phyloP scores from a whole-genome alignment of 129 eudicot genomes.

The Tagetes patula region DNA sequence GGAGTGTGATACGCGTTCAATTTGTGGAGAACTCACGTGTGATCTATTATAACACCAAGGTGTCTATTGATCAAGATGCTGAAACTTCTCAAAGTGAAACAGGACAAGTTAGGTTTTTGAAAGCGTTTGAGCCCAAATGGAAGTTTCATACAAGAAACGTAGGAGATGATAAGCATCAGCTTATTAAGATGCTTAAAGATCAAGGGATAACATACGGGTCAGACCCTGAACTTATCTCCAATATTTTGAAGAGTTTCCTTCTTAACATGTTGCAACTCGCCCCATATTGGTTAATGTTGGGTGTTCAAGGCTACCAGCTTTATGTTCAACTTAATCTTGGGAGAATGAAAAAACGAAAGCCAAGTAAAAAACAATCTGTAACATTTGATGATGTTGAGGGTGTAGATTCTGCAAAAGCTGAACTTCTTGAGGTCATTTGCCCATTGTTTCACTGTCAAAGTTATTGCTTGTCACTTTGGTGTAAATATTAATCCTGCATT shows the following conservation, averaged over 20 bases:
- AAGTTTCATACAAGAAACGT: constrained; percentile 35
- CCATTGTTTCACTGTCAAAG: not conserved
- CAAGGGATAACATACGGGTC: constrained; percentile 40
- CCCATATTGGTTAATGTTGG: constrained; percentile 43
- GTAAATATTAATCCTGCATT: not conserved
- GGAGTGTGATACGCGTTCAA: constrained; percentile 36
- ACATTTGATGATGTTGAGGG: constrained; percentile 46
- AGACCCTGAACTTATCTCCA: constrained; percentile 33
- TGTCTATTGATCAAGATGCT: constrained; percentile 22
- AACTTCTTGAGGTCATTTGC: constrained; percentile 38
- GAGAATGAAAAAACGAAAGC: constrained; percentile 32
- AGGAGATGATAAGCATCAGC: constrained; percentile 32
- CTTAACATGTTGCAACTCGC: constrained; percentile 25
- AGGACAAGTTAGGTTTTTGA: constrained; percentile 9
- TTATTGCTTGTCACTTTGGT: not conserved
- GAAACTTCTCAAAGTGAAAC: constrained; percentile 18
- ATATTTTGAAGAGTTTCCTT: constrained; percentile 19
- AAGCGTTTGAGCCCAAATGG: constrained; percentile 29
- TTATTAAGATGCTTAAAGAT: constrained; percentile 36
- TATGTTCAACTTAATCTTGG: constrained; percentile 25
- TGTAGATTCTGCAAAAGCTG: constrained; percentile 40
- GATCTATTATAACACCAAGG: constrained; percentile 39
- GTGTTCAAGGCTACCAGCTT: constrained; percentile 32
- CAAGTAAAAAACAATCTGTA: constrained; percentile 34
- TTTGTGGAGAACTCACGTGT: constrained; percentile 40